Evolutionary conservation across 2,329 filamentous ascomycete genomes (phyloP).

Genomic region (Bimuria novae-zelandiae): DNA sequence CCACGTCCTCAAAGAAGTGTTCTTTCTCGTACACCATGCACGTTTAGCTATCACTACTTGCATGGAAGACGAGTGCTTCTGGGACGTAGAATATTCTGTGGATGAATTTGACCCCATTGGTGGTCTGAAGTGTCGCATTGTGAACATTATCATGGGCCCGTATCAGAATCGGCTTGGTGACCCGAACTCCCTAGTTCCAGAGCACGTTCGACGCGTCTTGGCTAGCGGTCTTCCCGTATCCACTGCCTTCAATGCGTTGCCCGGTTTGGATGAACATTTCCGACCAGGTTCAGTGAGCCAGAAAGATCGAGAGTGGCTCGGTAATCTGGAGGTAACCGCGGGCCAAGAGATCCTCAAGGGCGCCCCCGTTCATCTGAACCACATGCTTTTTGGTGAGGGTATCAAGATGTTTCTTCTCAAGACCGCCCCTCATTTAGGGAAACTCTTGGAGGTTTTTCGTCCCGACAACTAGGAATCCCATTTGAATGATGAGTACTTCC

Average conservation of each 20-base stretch:
- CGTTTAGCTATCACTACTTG: background rate
- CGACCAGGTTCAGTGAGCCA: background rate
- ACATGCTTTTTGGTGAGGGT: too few species aligned
- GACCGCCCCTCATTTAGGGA: too few species aligned
- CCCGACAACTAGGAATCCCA: too few species aligned
- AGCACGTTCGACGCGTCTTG: background rate
- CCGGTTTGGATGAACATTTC: background rate
- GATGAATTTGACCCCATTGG: background rate
- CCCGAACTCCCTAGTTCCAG: background rate
- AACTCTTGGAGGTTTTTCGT: too few species aligned
- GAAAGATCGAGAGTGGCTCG: background rate
- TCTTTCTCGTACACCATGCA: background rate
- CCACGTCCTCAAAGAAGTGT: background rate
- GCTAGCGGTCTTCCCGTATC: background rate
- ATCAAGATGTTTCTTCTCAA: too few species aligned
- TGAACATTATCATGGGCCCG: background rate
- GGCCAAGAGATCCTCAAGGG: background rate
- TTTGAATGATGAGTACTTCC: too few species aligned
- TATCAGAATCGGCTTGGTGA: background rate
- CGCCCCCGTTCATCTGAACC: too few species aligned
- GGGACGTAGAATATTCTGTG: background rate
- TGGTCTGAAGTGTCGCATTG: background rate
- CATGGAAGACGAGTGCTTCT: background rate
- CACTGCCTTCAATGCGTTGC: background rate
- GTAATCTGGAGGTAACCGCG: background rate